A percentile compares a stretch with the other conserved stretches of the same genome.
Conservation (phyloP, 2,329 filamentous ascomycete genomes). For the Fusarium sp. region DNA sequence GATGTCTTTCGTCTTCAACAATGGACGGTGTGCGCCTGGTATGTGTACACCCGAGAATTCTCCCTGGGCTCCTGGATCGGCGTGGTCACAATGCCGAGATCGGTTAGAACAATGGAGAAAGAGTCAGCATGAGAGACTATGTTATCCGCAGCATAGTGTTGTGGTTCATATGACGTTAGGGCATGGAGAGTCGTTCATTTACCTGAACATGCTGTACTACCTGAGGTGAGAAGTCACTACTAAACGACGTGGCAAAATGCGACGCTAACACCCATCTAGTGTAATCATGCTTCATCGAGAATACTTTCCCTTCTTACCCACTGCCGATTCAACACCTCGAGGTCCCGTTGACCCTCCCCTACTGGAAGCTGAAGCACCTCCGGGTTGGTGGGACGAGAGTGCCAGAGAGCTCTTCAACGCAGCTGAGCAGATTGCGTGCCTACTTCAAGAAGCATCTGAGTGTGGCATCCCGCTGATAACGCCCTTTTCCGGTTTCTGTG, state of each 20-base stretch:
- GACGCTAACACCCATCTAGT: conserved; percentile 34
- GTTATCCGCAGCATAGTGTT: conserved; percentile 52
- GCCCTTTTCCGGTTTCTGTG: conserved; percentile 58
- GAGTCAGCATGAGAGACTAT: conserved; percentile 49
- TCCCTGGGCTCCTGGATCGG: conserved; percentile 52
- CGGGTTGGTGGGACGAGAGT: conserved; percentile 55
- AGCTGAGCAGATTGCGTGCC: conserved; percentile 49
- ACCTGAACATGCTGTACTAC: conserved; percentile 58
- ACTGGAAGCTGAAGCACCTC: conserved; percentile 51
- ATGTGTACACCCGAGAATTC: conserved; percentile 54
- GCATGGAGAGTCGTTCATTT: conserved; percentile 55
- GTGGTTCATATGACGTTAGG: conserved; percentile 54
- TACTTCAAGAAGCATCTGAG: conserved; percentile 53
- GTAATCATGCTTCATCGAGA: conserved; percentile 56
- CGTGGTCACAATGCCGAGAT: conserved; percentile 48
- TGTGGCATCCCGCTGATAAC: conserved; percentile 52
- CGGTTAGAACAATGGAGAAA: conserved; percentile 51
- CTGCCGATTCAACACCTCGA: conserved; percentile 46
- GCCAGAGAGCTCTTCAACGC: conserved; percentile 51
- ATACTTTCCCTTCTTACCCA: conserved; percentile 58
- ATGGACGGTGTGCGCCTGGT: conserved; percentile 53
- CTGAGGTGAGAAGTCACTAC: conserved; percentile 47
- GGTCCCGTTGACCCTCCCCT: conserved; percentile 55
- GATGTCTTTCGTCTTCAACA: conserved; percentile 55
- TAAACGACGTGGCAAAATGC: accelerated